Conservation (phyloP, 169 alveolate species). For the Amoebophrya sp. region DNA sequence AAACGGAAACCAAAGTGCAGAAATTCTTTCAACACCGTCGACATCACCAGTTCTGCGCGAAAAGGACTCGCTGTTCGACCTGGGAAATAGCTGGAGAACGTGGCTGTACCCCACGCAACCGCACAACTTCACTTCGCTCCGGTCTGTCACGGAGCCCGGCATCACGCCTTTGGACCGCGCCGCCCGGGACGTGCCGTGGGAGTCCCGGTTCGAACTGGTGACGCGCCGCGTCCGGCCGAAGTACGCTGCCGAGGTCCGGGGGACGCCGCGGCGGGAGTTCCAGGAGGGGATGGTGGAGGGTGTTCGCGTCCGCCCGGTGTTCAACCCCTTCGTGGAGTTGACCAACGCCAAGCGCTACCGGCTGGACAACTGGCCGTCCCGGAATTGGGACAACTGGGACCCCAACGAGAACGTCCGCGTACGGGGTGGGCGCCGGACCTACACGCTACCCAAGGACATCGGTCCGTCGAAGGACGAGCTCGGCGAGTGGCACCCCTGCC, state of each 20-base stretch:
- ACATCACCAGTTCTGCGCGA: neutral
- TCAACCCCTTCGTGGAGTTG: constrained; percentile 71
- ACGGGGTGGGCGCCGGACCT: constrained; percentile 71
- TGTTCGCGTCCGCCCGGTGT: constrained; percentile 65
- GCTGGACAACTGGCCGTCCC: constrained; percentile 74
- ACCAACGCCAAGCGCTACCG: constrained; percentile 67
- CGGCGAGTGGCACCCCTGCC: constrained; percentile 77
- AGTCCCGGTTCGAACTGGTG: constrained; percentile 63
- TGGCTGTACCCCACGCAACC: neutral
- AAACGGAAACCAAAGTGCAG: too few species aligned
- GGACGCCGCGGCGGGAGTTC: constrained; percentile 75
- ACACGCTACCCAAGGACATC: constrained; percentile 63
- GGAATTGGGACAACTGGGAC: constrained; percentile 70
- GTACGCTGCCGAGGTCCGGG: constrained; percentile 61
- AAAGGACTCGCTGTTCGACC: neutral
- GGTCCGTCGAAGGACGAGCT: constrained; percentile 72
- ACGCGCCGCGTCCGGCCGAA: constrained; percentile 59
- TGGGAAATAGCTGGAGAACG: neutral
- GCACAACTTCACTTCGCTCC: neutral
- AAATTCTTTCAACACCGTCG: too few species aligned
- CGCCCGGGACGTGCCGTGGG: constrained; percentile 67
- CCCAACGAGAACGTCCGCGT: constrained; percentile 61
- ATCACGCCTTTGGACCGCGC: constrained; percentile 52
- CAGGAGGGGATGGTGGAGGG: constrained; percentile 65
- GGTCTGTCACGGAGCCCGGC: neutral